Evolutionary conservation across 768 basidiomycete species (phyloP).

Genomic region (Podaxis sp.): DNA sequence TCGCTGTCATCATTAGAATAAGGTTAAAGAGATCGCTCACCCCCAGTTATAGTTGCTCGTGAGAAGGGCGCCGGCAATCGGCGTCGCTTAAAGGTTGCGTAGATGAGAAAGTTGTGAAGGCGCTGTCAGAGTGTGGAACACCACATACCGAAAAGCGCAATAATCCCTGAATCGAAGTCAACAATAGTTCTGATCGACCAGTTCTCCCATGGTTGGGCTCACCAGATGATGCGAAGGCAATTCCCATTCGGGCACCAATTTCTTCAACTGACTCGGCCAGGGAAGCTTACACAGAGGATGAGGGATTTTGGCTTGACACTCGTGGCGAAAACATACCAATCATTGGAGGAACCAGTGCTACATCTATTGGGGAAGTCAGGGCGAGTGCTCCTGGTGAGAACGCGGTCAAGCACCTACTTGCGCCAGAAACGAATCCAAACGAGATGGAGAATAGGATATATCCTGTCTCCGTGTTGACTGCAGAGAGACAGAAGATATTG

Average conservation of each 20-base stretch:
- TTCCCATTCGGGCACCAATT: conserved; percentile 54
- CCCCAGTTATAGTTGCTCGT: conserved; percentile 43
- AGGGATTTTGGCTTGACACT: background rate
- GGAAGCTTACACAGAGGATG: conserved; percentile 18
- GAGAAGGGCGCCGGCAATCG: conserved; percentile 52
- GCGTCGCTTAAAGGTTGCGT: conserved; percentile 33
- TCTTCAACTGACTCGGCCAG: conserved; percentile 46
- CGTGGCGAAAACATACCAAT: conserved; percentile 22
- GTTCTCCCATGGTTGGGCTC: conserved; percentile 11
- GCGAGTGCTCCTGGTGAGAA: background rate
- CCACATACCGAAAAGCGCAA: conserved; percentile 36
- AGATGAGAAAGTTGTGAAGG: background rate
- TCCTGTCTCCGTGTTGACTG: conserved; percentile 30
- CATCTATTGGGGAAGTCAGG: conserved; percentile 24
- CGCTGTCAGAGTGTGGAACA: background rate
- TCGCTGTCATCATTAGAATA: background rate
- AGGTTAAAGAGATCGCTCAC: background rate
- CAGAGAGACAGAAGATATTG: conserved; percentile 44
- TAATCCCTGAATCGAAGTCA: conserved; percentile 25
- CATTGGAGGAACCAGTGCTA: conserved; percentile 44
- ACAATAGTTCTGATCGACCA: background rate
- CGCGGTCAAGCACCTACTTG: conserved; percentile 31
- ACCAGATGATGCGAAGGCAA: conserved; percentile 50
- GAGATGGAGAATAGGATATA: conserved; percentile 38
- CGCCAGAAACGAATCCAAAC: conserved; percentile 49